Conservation (phyloP, 257 asterid genomes). For the Solanum chilense region DNA sequence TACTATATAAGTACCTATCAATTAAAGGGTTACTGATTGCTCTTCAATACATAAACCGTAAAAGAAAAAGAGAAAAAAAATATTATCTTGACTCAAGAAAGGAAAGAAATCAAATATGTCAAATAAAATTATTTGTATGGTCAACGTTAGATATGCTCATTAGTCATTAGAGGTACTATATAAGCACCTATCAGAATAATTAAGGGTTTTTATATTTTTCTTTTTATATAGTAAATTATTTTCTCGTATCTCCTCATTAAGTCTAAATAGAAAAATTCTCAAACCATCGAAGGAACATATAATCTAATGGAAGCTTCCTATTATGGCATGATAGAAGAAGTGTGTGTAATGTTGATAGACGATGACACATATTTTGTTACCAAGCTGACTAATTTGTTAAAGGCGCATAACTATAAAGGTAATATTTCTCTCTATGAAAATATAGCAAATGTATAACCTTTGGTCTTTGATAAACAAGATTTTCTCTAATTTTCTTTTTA, state of each 20-base stretch:
- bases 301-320: neutral
- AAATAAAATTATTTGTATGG: neutral
- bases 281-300: neutral
- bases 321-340: neutral
- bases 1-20: neutral
- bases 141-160: neutral
- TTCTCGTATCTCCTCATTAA: neutral
- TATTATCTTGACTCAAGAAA: neutral
- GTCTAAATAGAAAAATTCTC: neutral
- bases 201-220: neutral
- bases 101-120: neutral
- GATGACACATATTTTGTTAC: neutral
- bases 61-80: neutral
- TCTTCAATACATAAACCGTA: neutral
- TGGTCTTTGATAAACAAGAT: neutral
- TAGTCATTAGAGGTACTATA: neutral
- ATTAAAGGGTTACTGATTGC: too few relatives aligned
- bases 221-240: neutral
- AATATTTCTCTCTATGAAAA: too few relatives aligned
- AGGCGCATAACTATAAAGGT: neutral
- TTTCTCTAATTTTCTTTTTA: neutral
- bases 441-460: neutral
- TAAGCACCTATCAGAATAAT: neutral
- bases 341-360: neutral
- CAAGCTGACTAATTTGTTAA: neutral